These are phyloP conservation scores for Amanita rimosa DNA, from an alignment of 768 basidiomycete species.

Conservation along the genomic window DNA sequence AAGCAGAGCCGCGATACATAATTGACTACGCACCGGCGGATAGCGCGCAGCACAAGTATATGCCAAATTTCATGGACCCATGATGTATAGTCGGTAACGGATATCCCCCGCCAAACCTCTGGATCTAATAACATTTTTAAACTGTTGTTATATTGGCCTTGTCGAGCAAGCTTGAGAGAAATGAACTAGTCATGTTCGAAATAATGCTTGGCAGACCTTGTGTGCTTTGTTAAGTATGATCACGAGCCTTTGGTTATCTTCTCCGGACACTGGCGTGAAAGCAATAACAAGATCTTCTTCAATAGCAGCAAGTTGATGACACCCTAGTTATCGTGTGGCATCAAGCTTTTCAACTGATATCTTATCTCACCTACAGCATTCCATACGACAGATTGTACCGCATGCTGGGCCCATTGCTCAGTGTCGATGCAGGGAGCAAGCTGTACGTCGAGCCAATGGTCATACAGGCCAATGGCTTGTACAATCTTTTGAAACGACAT, in stretches of 20 bases:
- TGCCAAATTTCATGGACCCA: slow-evolving; percentile 80
- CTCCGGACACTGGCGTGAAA: slow-evolving; percentile 45
- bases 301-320: slow-evolving; percentile 46
- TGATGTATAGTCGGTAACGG: slow-evolving; percentile 48
- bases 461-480: slow-evolving; percentile 57
- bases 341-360: not conserved
- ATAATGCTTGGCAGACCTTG: slow-evolving; percentile 29
- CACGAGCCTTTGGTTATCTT: slow-evolving; percentile 51
- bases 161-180: slow-evolving; percentile 44
- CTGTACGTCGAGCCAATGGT: slow-evolving; percentile 58
- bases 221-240: slow-evolving; percentile 58
- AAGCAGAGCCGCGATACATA: not conserved
- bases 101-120: slow-evolving; percentile 57
- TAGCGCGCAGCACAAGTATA: slow-evolving; percentile 54
- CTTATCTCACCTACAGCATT: slow-evolving; percentile 42
- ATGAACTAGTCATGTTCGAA: slow-evolving; percentile 8
- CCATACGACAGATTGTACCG: slow-evolving; percentile 69
- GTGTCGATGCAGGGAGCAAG: slow-evolving; percentile 34
- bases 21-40: slow-evolving; percentile 41
- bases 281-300: slow-evolving; percentile 64
- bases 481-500: slow-evolving; percentile 59
- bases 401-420: slow-evolving; percentile 65
- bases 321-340: slow-evolving; percentile 34
- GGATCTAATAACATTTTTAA: slow-evolving; percentile 56
- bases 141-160: slow-evolving; percentile 54